Evolutionary conservation across 768 basidiomycete genomes (phyloP), one percentile per base, ranked within the genome.

Genomic region (Lactifluus rugatus): DNA sequence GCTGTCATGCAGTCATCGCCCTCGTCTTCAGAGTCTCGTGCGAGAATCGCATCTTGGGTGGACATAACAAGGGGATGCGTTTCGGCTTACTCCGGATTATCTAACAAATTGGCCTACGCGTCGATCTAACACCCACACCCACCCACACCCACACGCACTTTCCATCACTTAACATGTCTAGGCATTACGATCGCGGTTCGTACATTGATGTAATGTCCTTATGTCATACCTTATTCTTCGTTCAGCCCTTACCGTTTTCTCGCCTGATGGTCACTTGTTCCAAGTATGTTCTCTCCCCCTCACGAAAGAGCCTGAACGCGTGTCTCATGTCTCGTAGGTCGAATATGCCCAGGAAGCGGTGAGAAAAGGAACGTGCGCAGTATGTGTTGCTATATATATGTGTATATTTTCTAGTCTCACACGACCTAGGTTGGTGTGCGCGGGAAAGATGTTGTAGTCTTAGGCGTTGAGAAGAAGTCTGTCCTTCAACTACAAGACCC

Each of bases 321-420:
- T 63, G 61, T 65, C 51, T 67, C 61, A 61, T 68, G 37, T 63
- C 68, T 26, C 58, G 49, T 72, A 98, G 93, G 96, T 99, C 65
- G 96, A 99, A 75, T 99, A 99, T 72, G 96, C 96, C 13, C 76
- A 87, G n/a, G 96, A 99, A 73, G 96, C 96, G 54, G 96, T 98
- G 55, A 77, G 91, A 67, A 91, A 93, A 70, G 96, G 96, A 45
- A 98, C 96, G 13, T 97, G 94, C 71, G 95, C 94, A 59, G 96
- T 97, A 70, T 67, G 81, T 72, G 13, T 58, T 46, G 3, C 31
- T 50, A 9, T 23, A 45, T n/a, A 31, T 45, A 23, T 42, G 21
- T 26, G 23, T 25, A 32, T 13, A 10, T 31, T 3, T 48, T 8
- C 9, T 32, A 11, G 13, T 44, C 56, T 57, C 8, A 66, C 28